These are phyloP conservation scores for Pseudogymnoascus sp. DNA, from an alignment of 2,329 filamentous ascomycete species.

Conservation along the genomic window DNA sequence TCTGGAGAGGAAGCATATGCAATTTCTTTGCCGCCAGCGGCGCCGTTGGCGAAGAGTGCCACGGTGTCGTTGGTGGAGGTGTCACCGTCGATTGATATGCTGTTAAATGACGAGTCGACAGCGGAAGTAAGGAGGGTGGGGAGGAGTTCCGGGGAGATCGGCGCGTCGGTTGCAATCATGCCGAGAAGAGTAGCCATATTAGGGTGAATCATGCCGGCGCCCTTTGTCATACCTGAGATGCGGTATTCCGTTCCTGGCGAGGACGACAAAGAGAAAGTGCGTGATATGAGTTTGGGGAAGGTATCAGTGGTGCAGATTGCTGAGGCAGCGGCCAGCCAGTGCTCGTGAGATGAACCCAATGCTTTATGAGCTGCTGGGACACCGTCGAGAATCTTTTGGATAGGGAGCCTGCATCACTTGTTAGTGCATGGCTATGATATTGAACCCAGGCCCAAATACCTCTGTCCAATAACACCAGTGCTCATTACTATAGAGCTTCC, in stretches of 20 bases:
- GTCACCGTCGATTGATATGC: conserved; percentile 93
- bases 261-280: conserved; percentile 74
- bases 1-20: conserved; percentile 47
- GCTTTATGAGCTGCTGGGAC: conserved; percentile 68
- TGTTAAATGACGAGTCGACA: conserved; percentile 83
- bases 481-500: conserved; percentile 88
- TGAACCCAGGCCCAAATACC: conserved; percentile 37
- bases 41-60: conserved; percentile 89
- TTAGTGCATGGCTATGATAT: conserved; percentile 15
- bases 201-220: conserved; percentile 97
- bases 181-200: conserved; percentile 97
- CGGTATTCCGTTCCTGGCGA: conserved; percentile 67
- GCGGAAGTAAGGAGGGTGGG: conserved; percentile 63
- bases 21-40: conserved; percentile 65
- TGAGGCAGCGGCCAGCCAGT: conserved; percentile 79
- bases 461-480: conserved; percentile 93
- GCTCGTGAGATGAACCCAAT: conserved; percentile 66
- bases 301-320: conserved; percentile 98
- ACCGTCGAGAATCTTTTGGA: conserved; percentile 76
- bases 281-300: conserved; percentile 89
- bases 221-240: conserved; percentile 93
- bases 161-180: conserved; percentile 85
- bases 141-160: conserved; percentile 61
- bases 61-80: conserved; percentile 97
- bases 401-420: conserved; percentile 56